These are phyloP conservation scores for Fusarium redolens DNA, from an alignment of 2,329 filamentous ascomycete genomes.

Conservation along the genomic window DNA sequence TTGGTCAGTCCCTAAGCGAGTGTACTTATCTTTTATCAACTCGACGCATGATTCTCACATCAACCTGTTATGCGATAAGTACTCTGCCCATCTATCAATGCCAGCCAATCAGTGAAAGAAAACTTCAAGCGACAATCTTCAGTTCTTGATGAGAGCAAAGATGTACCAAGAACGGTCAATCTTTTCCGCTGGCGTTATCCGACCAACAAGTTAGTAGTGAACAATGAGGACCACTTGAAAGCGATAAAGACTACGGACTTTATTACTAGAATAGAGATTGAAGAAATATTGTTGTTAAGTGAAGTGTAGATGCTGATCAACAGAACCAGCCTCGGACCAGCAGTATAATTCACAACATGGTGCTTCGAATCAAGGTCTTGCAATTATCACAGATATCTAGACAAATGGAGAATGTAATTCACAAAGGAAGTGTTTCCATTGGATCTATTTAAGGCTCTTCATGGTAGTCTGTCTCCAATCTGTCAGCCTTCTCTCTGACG, in stretches of 20 bases:
- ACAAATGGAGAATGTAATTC: neutral
- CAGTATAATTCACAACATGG: no score
- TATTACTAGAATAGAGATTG: no score
- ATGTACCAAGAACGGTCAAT: no score
- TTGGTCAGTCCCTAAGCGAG: neutral
- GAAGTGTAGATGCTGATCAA: fast-evolving
- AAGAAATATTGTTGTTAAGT: no score
- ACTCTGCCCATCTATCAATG: no score
- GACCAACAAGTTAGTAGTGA: fast-evolving
- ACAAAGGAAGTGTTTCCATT: fast-evolving
- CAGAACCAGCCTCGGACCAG: neutral
- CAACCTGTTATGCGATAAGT: neutral
- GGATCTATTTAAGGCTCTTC: fast-evolving
- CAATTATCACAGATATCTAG: no score
- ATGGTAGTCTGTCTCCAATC: no score
- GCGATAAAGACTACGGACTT: neutral
- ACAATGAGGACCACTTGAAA: neutral
- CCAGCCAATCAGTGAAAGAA: no score
- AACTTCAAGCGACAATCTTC: no score
- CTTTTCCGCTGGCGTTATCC: fast-evolving
- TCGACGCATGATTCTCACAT: fast-evolving
- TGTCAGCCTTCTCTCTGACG: neutral
- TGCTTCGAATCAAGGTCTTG: neutral
- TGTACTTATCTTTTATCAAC: neutral
- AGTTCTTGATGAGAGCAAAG: no score